These are phyloP conservation scores for Mortierella antarctica DNA, from an alignment of 192 early-diverging fungal genomes.

Conservation along the genomic window DNA sequence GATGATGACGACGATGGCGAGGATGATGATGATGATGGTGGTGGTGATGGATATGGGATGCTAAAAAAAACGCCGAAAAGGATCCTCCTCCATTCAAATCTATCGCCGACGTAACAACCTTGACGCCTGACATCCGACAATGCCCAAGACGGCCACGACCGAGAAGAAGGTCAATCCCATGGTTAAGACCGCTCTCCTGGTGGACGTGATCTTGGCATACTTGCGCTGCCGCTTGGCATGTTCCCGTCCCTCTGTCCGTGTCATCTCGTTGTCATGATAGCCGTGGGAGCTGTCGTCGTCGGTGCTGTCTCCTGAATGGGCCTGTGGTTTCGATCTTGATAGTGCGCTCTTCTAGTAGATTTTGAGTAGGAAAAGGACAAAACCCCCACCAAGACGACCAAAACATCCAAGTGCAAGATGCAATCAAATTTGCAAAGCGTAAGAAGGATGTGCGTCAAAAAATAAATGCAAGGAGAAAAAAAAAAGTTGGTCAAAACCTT, in stretches of 20 bases:
- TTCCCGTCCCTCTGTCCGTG: conserved; percentile 14
- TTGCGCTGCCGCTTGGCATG: conserved; percentile 18
- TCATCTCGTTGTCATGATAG: conserved; percentile 48
- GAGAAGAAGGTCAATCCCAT: conserved; percentile 43
- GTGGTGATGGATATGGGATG: no score
- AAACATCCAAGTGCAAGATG: conserved; percentile 35
- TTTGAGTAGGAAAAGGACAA: conserved; percentile 42
- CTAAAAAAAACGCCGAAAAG: no score
- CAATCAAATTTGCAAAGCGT: conserved; percentile 15
- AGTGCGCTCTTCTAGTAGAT: conserved; percentile 27
- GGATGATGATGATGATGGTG: no score
- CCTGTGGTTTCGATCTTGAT: not conserved
- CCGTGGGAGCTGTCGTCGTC: conserved; percentile 32
- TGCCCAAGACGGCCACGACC: conserved; percentile 39
- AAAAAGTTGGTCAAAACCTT: not conserved
- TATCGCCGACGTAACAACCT: conserved; percentile 51
- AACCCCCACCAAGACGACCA: conserved; percentile 29
- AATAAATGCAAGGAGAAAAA: not conserved
- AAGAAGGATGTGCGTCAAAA: not conserved
- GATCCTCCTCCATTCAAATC: conserved; percentile 19
- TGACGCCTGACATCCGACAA: conserved; percentile 51
- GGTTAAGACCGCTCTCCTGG: conserved; percentile 37
- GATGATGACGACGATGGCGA: no score
- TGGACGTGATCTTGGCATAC: conserved; percentile 50
- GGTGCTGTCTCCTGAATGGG: conserved; percentile 17